Base-by-base conservation (phyloP, 208 protist genomes). In the Herpetomonas samuelpessoai region DNA sequence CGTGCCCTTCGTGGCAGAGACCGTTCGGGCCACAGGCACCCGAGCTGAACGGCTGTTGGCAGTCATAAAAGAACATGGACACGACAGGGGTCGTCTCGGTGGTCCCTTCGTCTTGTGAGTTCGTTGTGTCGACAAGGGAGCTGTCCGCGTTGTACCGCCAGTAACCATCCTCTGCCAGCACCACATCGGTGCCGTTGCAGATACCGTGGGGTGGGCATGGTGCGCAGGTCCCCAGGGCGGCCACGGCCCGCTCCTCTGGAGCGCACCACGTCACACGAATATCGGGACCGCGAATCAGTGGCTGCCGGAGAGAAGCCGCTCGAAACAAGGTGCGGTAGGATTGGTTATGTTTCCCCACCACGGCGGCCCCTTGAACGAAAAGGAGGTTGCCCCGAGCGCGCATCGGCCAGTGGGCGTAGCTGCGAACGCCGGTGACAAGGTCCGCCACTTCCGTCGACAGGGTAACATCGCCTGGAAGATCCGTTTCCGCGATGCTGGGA, bases 231-330 rank as follows among this genome's bases (percentile, higher is more conserved):
- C 50, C 58, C 6, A 54, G 29, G 4, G 31, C 52, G 16, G 30
- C 14, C 7, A 45, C 28, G 49, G 57, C 51, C 38, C 39, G 46
- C 26, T 48, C 18, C 21, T 25, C 18, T 1, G 65, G 4, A 6
- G 41, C 48, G 51, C 65, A 71, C 44, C 31, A 61, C 51, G 12
- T 45, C 12, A 71, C 65, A 18, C 10, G 39, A 27, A 71, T 49
- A 16, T 1, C 26, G 22, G 27, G 1, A 18, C 53, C 26, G 16
- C 19, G 2, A 38, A 59, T 19, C 35, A 2, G 49, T 39, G 46
- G 56, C n/a, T 28, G 46, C 2, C 25, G 12, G 24, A 68, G 45
- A 12, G 27, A 27, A 2, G 27, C 35, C 24, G 57, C 29, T 4
- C 27, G 29, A 18, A 65, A 41, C 28, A 3, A 1, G 10, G 65